These are phyloP conservation scores for Aspergillus transmontanensis DNA, from an alignment of 2,329 filamentous ascomycete species.

Conservation along the genomic window DNA sequence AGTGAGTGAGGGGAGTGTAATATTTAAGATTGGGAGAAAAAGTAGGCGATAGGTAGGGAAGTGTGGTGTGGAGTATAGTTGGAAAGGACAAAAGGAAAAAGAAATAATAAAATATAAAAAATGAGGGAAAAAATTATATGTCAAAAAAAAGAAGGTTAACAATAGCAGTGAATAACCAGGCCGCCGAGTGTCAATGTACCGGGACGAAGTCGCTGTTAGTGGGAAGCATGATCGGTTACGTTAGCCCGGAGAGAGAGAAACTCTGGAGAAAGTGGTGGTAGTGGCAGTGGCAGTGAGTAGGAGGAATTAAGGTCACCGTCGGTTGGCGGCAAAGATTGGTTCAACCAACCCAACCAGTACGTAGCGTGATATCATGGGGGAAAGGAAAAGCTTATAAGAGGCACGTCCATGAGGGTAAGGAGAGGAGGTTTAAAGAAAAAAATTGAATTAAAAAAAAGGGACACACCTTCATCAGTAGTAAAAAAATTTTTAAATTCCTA, in stretches of 20 bases:
- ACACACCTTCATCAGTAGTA: not conserved
- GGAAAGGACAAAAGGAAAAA: not conserved
- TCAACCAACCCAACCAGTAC: not conserved
- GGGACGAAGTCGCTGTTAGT: constrained; percentile 1
- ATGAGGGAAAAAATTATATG: constrained; percentile 4
- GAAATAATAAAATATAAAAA: not conserved
- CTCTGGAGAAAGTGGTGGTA: not conserved
- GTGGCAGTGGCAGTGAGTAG: not conserved
- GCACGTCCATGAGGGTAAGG: not conserved
- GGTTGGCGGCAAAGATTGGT: constrained; percentile 2
- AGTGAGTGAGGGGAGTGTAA: not conserved
- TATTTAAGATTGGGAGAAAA: not conserved
- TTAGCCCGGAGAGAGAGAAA: constrained; percentile 4
- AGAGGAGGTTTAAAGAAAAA: not conserved
- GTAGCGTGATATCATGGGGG: constrained; percentile 2
- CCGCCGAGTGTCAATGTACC: not conserved
- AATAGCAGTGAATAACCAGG: not conserved
- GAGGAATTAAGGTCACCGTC: constrained; percentile 1
- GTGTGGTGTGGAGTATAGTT: not conserved
- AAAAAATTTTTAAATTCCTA: not conserved
- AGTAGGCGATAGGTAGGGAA: not conserved
- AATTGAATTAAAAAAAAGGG: not conserved
- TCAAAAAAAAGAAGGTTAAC: constrained; percentile 4
- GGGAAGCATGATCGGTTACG: constrained; percentile 9
- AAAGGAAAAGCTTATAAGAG: not conserved